Conservation (phyloP, 257 asterid species). For the Forsythia viridissima region DNA sequence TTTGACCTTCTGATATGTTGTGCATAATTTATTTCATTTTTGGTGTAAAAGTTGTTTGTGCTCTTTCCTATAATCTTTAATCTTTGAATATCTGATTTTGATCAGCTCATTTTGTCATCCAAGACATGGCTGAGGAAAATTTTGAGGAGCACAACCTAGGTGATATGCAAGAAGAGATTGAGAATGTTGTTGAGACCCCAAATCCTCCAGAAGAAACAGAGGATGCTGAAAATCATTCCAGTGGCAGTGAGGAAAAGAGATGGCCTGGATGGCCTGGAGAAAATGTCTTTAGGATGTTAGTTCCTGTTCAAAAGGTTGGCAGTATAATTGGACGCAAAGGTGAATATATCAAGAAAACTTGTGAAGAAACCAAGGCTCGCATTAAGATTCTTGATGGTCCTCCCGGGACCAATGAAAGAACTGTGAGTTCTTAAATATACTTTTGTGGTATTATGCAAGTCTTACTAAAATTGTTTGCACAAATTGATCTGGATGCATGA, state of each 20-base stretch:
- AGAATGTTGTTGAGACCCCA: constrained; percentile 33
- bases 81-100: not conserved
- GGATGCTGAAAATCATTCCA: constrained; percentile 38
- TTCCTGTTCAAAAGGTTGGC: constrained; percentile 73
- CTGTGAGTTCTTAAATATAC: constrained; percentile 48
- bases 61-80: constrained; percentile 10
- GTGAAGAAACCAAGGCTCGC: constrained; percentile 77
- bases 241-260: constrained; percentile 52
- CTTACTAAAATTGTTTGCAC: not conserved
- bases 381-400: constrained; percentile 75
- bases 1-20: not conserved
- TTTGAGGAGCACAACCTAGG: constrained; percentile 33
- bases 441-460: not conserved
- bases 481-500: not conserved
- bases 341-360: constrained; percentile 62
- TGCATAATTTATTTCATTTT: not conserved
- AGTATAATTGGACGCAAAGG: constrained; percentile 81
- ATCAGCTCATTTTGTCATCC: not conserved
- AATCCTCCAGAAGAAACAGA: constrained; percentile 37
- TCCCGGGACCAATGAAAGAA: constrained; percentile 69
- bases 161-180: constrained; percentile 30
- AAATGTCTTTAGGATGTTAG: constrained; percentile 66
- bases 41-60: not conserved
- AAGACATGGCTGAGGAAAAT: constrained; percentile 52
- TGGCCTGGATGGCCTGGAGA: constrained; percentile 97